Percentiles rank a stretch among this genome's conserved stretches.
Evolutionary conservation across 2,329 filamentous ascomycete species (phyloP).

Genomic region (Colletotrichum falcatum): DNA sequence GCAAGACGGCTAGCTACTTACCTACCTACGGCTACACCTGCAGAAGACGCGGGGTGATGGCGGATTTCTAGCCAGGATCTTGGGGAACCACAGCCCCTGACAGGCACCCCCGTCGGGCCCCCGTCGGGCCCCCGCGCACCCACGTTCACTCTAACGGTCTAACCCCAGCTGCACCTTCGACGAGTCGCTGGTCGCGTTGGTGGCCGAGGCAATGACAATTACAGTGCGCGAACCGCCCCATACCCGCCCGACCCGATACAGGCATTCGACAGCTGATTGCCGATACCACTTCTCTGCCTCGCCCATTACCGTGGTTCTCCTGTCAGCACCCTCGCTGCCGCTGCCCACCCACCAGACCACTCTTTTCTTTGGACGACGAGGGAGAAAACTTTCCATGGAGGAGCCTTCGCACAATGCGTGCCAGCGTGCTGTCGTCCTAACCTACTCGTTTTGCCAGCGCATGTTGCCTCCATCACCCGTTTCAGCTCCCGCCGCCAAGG

Average conservation of each 20-base stretch:
- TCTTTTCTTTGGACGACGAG: constrained; percentile 22
- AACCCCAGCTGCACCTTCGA: constrained; percentile 9
- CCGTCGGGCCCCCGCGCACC: too few species aligned
- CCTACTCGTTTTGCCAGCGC: constrained; percentile 23
- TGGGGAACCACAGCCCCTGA: constrained; percentile 38
- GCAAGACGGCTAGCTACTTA: constrained; percentile 8
- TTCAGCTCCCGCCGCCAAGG: constrained; percentile 26
- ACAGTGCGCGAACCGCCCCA: constrained; percentile 15
- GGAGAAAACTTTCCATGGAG: constrained; percentile 32
- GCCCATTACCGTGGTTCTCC: constrained; percentile 4
- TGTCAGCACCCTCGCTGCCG: constrained; percentile 24
- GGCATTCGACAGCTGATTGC: constrained; percentile 31
- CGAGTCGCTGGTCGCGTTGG: constrained; percentile 10
- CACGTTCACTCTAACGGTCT: constrained; percentile 13
- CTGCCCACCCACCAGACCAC: neutral
- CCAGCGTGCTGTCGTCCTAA: constrained; percentile 34
- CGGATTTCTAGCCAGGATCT: constrained; percentile 35
- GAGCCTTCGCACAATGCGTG: constrained; percentile 38
- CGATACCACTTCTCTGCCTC: constrained; percentile 14
- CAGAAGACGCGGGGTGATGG: constrained; percentile 36
- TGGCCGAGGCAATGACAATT: constrained; percentile 38
- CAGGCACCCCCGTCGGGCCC: constrained; percentile 37
- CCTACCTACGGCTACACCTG: too few species aligned
- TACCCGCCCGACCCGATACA: neutral
- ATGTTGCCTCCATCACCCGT: constrained; percentile 11